Base-by-base conservation (phyloP, 2,329 filamentous ascomycete species). In the Aspergillus quadricinctus region DNA sequence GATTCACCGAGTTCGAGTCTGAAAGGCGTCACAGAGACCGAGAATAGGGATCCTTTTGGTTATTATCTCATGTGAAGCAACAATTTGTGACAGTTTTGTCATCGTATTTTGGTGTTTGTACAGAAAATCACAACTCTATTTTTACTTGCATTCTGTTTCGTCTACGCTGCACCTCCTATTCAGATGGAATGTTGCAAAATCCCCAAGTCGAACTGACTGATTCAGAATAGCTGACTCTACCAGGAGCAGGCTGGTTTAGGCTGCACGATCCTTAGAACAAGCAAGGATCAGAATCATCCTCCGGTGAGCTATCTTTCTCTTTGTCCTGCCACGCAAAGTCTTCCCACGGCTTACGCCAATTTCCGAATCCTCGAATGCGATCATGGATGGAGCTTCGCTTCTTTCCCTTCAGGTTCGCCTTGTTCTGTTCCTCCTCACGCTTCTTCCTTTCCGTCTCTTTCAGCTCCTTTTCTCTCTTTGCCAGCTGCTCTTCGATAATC, bases 1-100 rank as follows among this genome's bases (percentile, higher is more conserved):
- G 64, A 1, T 76, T 77, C 49, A 76, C 72, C 8, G 67, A 57
- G 6, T 74, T 74, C 58, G 72, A 74, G 56, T 69, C 69, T 29
- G 74, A 74, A 41, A 63, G 72, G 43, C 64, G 67, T 25, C 66
- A 61, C 25, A 60, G 56, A 50, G 63, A 66, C 14, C 53, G 48
- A 40, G 17, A 46, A 17, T 46, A 25, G 5, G 10, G 43, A 11
- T 11, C 4, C 17, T 46, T 6, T 46, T 14, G 21, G 11, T 17
- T 27, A 21, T 23, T 10, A 37, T 14, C 31, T 17, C 6, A 37
- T 37, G 14, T 17, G 31, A 35, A 37, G 14, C 31, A 37, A 37
- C 14, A 37, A 37, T 37, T 37, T 37, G 31, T 35, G 5, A 37
- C 14, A 37, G 17, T 5, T 17, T 37, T 37, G 31, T 17, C 2